A percentile compares a stretch with the other conserved stretches of the same genome.
phyloP scores from a whole-genome alignment of 352 stramenopile species.

The Thalassiosira delicatula region DNA sequence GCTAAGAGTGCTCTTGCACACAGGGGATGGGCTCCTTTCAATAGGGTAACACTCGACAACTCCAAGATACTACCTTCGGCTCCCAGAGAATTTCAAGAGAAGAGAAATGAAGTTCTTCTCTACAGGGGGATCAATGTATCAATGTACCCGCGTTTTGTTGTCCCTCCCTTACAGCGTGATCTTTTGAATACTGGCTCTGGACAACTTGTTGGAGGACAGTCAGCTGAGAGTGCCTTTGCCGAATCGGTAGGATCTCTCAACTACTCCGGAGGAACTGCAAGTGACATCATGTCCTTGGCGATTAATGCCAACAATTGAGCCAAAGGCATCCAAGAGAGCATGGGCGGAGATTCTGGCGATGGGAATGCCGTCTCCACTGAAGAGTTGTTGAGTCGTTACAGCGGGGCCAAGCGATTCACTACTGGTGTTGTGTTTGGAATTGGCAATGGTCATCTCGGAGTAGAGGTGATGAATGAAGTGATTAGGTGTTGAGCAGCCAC shows the following conservation, averaged over 20 bases:
- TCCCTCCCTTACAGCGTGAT: not conserved
- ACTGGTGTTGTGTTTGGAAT: not conserved
- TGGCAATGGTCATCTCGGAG: not conserved
- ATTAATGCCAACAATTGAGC: not conserved
- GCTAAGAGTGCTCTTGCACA: not conserved
- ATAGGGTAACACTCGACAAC: too few species aligned
- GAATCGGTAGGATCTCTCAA: not conserved
- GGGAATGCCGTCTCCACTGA: not conserved
- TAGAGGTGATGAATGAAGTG: not conserved
- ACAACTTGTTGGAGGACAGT: not conserved
- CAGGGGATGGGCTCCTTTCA: slow-evolving; percentile 11
- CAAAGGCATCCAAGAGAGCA: not conserved
- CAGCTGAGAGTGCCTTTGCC: not conserved
- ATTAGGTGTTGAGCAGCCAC: too few species aligned
- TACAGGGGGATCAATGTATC: not conserved
- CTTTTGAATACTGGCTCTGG: not conserved
- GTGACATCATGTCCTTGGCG: not conserved
- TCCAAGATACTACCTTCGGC: too few species aligned
- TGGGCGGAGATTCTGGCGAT: not conserved
- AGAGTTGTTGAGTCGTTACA: not conserved
- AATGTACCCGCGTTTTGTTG: too few species aligned
- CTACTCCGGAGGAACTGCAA: not conserved
- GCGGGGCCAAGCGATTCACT: not conserved
- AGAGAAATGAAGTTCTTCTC: not conserved
- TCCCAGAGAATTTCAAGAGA: too few species aligned